A percentile compares a stretch with the other conserved stretches of the same genome.
Conservation (phyloP, 2,329 filamentous ascomycete genomes). For the Neurospora sp. region DNA sequence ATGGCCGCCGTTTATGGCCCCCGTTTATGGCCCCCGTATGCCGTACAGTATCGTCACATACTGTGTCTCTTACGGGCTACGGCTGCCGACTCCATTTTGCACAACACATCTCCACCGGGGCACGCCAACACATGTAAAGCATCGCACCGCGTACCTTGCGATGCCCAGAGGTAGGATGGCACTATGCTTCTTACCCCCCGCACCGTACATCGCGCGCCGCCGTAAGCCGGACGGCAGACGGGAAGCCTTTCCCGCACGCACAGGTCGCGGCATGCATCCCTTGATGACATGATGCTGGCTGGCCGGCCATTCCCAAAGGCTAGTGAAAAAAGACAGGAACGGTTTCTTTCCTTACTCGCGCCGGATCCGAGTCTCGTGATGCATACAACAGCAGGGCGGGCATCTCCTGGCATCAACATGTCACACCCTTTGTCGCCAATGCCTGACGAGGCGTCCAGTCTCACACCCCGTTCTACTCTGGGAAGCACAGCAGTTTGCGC, state of each 20-base stretch:
- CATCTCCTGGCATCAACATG: background rate
- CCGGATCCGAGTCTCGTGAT: background rate
- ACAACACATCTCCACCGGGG: background rate
- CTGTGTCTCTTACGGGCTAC: background rate
- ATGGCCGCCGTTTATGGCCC: background rate
- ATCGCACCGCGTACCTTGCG: background rate
- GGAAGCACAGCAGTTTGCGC: background rate
- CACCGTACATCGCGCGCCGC: background rate
- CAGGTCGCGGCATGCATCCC: background rate
- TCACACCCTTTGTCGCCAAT: background rate
- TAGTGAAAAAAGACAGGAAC: background rate
- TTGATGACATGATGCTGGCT: background rate
- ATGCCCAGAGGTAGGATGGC: background rate
- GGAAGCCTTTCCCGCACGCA: background rate
- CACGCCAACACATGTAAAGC: background rate
- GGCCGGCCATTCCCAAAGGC: background rate
- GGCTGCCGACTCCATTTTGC: background rate
- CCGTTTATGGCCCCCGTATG: background rate
- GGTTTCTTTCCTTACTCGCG: background rate
- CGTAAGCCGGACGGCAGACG: background rate
- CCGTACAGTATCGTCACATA: background rate
- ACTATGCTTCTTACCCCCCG: background rate
- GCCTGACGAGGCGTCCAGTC: background rate
- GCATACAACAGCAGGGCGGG: background rate
- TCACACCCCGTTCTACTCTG: background rate